Base-by-base conservation (phyloP, 495 filamentous ascomycete genomes). In the Aspergillus incahuasiensis region DNA sequence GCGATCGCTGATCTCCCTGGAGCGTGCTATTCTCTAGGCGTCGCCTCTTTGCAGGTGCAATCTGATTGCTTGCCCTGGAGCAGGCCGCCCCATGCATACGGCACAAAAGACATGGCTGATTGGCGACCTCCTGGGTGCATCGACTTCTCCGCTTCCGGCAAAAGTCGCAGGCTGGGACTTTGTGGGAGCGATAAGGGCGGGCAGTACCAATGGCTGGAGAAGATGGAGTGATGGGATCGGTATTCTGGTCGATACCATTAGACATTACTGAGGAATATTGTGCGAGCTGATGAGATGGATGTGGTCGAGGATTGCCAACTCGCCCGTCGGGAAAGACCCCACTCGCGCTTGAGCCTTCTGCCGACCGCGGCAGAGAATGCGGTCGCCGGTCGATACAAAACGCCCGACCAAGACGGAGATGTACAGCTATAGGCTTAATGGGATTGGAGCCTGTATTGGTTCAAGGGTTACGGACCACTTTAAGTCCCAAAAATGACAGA, bases 121-220 rank as follows among this genome's bases (percentile, higher is more conserved):
- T 40, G 13, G 25, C 50, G 15, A 25, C 15, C 39, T 53, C 50
- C 50, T 53, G 50, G 0, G 50, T 53, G 20, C 50, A 53, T 16
- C 50, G 50, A 28, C 50, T 53, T 53, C 50, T 43, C 39, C 50
- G 50, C 20, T 44, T 53, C 39, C 50, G 50, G 32, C 50, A 53
- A n/a, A 53, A 53, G 18, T 53, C 40, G 18, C 50, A 53, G 50
- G 50, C 50, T 15, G 50, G 50, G 6, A 53, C 30, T 40, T 44
- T 53, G n/a, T 53, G 50, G 2, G 50, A 53, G 13, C 50, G 50
- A 32, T 53, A 53, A 15, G 50, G 50, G 50, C 50, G 50, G 1
- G 50, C 50, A 15, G 12, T 11, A 12, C 8, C 6, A 11, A 12
- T 11, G 12, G 32, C 6, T 35, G 32, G 32, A 35, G 32, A 30